Evolutionary conservation across 306 rosid species (phyloP).

Genomic region (Vicia sativa): DNA sequence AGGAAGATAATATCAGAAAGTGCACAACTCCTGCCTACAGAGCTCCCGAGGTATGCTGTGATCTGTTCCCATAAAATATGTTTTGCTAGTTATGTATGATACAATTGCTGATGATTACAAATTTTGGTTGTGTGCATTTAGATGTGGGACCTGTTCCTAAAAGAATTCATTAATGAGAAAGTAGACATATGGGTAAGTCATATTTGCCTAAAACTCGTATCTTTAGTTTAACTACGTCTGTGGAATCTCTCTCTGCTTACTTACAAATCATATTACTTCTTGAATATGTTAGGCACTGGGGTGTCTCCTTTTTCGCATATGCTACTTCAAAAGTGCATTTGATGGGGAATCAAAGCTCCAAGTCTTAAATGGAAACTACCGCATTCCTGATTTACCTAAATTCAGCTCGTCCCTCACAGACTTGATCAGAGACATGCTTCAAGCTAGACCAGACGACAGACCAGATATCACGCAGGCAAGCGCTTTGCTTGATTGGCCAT

Average conservation of each 20-base stretch:
- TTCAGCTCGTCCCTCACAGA: conserved; percentile 65
- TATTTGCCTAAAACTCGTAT: conserved; percentile 30
- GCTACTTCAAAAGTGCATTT: conserved; percentile 96
- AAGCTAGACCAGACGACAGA: conserved; percentile 90
- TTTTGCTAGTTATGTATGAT: background rate
- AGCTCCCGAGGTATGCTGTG: conserved; percentile 76
- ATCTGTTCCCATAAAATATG: background rate
- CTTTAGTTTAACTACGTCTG: conserved; percentile 12
- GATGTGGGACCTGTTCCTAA: conserved; percentile 98
- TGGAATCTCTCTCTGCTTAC: conserved; percentile 16
- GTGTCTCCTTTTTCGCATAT: conserved; percentile 95
- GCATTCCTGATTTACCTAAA: conserved; percentile 87
- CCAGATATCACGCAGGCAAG: conserved; percentile 99
- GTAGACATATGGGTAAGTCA: conserved; percentile 98
- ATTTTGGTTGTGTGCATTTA: conserved; percentile 44
- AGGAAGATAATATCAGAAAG: conserved; percentile 98
- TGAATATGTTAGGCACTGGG: conserved; percentile 82
- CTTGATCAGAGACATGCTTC: conserved; percentile 94
- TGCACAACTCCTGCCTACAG: conserved; percentile 97
- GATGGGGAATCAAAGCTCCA: conserved; percentile 99
- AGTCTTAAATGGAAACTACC: conserved; percentile 95
- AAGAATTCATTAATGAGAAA: conserved; percentile 87
- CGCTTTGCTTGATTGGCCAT: conserved; percentile 99
- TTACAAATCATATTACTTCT: conserved; percentile 34
- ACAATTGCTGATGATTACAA: background rate